Conservation (phyloP, 2,329 filamentous ascomycete genomes). For the Aureobasidium lini region DNA sequence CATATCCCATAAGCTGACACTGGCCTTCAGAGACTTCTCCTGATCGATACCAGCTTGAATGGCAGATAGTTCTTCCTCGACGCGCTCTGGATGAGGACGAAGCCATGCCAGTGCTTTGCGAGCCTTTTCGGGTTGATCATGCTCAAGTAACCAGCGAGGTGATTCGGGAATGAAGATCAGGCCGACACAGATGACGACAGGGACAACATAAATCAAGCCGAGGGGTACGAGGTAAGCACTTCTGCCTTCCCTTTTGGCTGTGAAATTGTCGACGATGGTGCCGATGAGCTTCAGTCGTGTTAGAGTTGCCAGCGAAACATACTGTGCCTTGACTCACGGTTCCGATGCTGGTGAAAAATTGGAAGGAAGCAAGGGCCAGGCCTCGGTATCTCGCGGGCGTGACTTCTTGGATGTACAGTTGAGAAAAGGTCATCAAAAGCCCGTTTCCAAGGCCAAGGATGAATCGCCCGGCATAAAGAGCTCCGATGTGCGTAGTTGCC, state of each 20-base stretch:
- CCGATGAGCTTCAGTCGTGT: slow-evolving; percentile 27
- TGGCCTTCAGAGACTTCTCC: slow-evolving; percentile 25
- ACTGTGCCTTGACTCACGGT: slow-evolving; percentile 16
- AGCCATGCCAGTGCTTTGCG: slow-evolving; percentile 19
- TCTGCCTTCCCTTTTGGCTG: slow-evolving; percentile 23
- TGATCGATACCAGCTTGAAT: slow-evolving; percentile 29
- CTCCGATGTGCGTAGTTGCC: slow-evolving; percentile 37
- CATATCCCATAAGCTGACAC: slow-evolving; percentile 29
- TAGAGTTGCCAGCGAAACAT: background rate
- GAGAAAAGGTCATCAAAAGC: slow-evolving; percentile 50
- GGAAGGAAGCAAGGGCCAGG: slow-evolving; percentile 41
- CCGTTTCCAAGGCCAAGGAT: slow-evolving; percentile 51
- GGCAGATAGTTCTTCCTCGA: slow-evolving; percentile 19
- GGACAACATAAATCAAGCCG: slow-evolving; percentile 48
- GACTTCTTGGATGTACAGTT: slow-evolving; percentile 45
- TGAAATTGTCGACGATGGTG: slow-evolving; percentile 47
- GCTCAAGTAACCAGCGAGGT: slow-evolving; percentile 36
- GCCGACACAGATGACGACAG: slow-evolving; percentile 38
- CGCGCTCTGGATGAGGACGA: slow-evolving; percentile 16
- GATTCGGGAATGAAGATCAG: slow-evolving; percentile 33
- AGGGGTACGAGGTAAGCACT: slow-evolving; percentile 41
- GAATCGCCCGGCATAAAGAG: slow-evolving; percentile 48
- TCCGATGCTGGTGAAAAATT: slow-evolving; percentile 43
- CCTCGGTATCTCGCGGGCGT: slow-evolving; percentile 45
- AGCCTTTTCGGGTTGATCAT: slow-evolving; percentile 16